Evolutionary conservation across 129 eudicot species (phyloP), one percentile per base, ranked within the genome.

Genomic region (Artemisia tridentata): DNA sequence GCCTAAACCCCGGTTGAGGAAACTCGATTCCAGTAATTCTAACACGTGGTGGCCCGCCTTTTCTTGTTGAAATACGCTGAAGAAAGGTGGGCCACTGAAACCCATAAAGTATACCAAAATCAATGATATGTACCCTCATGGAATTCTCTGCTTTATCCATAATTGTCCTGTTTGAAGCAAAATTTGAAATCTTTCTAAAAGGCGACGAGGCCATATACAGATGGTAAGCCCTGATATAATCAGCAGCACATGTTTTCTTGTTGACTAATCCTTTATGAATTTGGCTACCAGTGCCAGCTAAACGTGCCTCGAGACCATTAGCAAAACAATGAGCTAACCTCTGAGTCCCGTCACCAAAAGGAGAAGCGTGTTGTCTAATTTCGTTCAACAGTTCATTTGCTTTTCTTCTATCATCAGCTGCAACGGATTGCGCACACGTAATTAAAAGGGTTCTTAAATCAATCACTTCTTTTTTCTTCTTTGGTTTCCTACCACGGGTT

Each of bases 11-110:
- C 3, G 96, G 96, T 72, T 84, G 91, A n/a, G 98, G 98, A 68
- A 92, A 82, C 16, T 89, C 98, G 3, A 92, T 87, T 4, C 98
- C 98, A 0, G 98, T 92, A 8, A 92, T 89, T 38, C 85, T 71
- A 14, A 92, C 78, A 80, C 47, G 86, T 12, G 91, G 95, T 3
- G 90, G 86, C 19, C 96, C 98, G 1, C 83, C 76, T 7, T 71
- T 48, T 63, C 92, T 68, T 11, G 60, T 21, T 3, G 91, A 78
- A 8, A 83, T 83, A 18, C 84, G 80, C 67, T 92, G 96, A 56
- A 92, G 80, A 4, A 92, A 69, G 45, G 85, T 83, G 9, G 98
- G 98, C 98, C 98, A 92, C 23, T 92, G 98, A 64, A 87, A 92
- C 5, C 98, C 98, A 19, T 92, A 92, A 0, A 84, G 81, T 11